These are phyloP conservation scores for Candida namnaoensis DNA, from an alignment of 805 yeast species.

Conservation along the genomic window DNA sequence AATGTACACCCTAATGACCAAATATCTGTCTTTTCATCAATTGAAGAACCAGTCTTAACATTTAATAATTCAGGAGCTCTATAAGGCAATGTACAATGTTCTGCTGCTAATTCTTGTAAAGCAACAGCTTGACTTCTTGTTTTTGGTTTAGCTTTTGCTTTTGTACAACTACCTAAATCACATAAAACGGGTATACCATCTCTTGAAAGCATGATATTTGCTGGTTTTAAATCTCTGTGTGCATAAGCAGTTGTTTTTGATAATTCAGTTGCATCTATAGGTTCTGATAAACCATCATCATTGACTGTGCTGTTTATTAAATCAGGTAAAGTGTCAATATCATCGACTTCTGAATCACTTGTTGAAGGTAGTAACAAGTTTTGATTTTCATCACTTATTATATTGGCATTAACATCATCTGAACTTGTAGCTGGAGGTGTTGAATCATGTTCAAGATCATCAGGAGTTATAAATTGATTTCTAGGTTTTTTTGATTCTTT, in stretches of 20 bases:
- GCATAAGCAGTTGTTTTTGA: constrained; percentile 62
- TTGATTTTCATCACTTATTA: constrained; percentile 8
- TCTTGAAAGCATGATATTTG: constrained; percentile 72
- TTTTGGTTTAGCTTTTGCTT: constrained; percentile 45
- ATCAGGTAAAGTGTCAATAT: not conserved
- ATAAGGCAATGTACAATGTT: constrained; percentile 79
- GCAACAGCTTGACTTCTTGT: constrained; percentile 66
- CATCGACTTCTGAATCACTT: constrained; percentile 34
- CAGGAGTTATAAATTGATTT: no score
- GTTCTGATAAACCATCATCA: constrained; percentile 18
- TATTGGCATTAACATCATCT: not conserved
- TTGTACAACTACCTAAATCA: constrained; percentile 75
- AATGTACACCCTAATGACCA: constrained; percentile 90
- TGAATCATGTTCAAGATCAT: no score
- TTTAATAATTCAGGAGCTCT: constrained; percentile 88
- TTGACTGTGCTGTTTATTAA: not conserved
- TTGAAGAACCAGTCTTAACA: constrained; percentile 52
- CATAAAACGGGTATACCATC: constrained; percentile 73
- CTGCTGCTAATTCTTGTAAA: constrained; percentile 74
- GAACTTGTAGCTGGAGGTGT: no score
- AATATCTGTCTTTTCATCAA: constrained; percentile 73
- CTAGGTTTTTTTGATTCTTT: not conserved
- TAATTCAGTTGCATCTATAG: constrained; percentile 34
- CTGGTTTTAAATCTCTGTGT: constrained; percentile 85
- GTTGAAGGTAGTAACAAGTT: constrained; percentile 9